A percentile compares a stretch with the other conserved stretches of the same genome.
Conservation (phyloP, 495 filamentous ascomycete genomes). For the Neurospora tetraspora region DNA sequence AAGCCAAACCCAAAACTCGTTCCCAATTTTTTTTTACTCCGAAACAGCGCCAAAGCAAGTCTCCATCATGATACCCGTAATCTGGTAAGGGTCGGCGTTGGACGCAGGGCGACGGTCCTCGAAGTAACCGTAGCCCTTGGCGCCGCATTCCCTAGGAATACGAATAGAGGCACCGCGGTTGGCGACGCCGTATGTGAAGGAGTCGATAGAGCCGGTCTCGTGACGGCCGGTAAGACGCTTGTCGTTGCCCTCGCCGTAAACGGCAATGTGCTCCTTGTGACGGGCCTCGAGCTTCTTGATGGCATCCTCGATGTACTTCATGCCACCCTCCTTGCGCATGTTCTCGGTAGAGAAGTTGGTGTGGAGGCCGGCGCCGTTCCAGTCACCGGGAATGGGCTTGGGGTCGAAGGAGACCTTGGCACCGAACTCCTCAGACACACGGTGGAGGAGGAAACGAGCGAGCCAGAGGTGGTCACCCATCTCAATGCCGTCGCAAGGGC, state of each 20-base stretch:
- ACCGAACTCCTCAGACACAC: constrained; percentile 94
- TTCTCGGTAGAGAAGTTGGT: constrained; percentile 79
- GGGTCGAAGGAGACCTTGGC: constrained; percentile 92
- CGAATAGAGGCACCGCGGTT: constrained; percentile 87
- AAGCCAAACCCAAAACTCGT: constrained; percentile 3
- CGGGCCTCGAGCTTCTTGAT: constrained; percentile 61
- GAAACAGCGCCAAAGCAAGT: constrained; percentile 9
- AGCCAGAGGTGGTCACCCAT: constrained; percentile 98
- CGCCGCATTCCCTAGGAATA: constrained; percentile 81
- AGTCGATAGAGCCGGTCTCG: constrained; percentile 87
- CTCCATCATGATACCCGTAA: constrained; percentile 28
- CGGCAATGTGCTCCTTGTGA: constrained; percentile 90
- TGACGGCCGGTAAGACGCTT: constrained; percentile 86
- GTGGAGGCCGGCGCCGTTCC: constrained; percentile 99
- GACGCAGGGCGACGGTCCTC: constrained; percentile 92
- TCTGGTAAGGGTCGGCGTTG: constrained; percentile 87
- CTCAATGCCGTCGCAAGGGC: constrained; percentile 85
- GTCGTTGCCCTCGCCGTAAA: constrained; percentile 93
- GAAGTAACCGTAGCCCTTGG: constrained; percentile 96
- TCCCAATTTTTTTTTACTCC: background rate
- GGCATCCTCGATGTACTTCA: constrained; percentile 79
- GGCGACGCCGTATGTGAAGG: constrained; percentile 91
- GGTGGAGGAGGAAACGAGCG: constrained; percentile 90
- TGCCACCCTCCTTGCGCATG: constrained; percentile 86
- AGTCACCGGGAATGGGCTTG: constrained; percentile 98